Evolutionary conservation across 2,329 filamentous ascomycete genomes (phyloP).

Genomic region (Talaromyces amestolkiae): DNA sequence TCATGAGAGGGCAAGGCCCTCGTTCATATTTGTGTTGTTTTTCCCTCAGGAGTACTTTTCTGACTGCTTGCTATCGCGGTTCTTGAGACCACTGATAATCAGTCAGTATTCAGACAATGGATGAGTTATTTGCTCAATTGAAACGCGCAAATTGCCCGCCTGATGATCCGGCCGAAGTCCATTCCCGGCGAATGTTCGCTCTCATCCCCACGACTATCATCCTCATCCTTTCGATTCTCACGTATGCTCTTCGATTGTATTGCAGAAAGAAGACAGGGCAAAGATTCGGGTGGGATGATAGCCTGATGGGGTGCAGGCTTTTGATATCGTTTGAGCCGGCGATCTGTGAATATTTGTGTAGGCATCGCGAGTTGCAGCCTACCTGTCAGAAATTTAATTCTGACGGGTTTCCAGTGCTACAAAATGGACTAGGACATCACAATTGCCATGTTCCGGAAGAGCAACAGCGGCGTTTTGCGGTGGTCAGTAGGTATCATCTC

Average conservation of each 20-base stretch:
- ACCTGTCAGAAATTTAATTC: not conserved
- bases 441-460: constrained; percentile 4
- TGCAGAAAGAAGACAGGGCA: constrained; percentile 1
- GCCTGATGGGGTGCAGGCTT: constrained; percentile 1
- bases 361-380: not conserved
- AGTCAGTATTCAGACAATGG: not conserved
- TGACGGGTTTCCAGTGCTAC: not conserved
- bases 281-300: not conserved
- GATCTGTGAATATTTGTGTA: constrained; percentile 6
- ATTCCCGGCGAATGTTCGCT: constrained; percentile 2
- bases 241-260: not conserved
- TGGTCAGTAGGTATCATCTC: constrained; percentile 5
- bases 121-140: not conserved
- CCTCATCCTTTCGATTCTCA: constrained; percentile 1
- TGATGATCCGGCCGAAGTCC: not conserved
- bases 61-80: not conserved
- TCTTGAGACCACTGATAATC: not conserved
- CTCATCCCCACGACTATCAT: constrained; percentile 1
- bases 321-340: constrained; percentile 4
- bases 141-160: constrained; percentile 3
- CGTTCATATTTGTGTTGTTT: not conserved
- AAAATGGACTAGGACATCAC: constrained; percentile 2
- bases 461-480: not conserved
- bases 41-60: not conserved
- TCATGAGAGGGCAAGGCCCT: not conserved